Conservation (phyloP, 768 basidiomycete species). For the Collybia sordida region DNA sequence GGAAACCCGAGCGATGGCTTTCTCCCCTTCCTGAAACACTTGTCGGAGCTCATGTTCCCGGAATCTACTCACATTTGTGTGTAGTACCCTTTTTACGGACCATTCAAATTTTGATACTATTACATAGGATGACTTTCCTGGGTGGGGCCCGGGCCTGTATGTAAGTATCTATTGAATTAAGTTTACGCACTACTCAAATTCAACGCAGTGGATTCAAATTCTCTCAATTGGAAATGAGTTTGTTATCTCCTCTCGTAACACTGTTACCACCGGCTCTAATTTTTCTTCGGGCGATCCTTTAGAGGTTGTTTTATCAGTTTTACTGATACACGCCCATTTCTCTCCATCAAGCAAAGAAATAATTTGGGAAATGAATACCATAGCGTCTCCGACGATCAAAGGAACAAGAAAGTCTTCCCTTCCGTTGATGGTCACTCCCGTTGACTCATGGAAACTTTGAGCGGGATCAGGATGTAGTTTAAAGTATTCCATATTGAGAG, state of each 20-base stretch:
- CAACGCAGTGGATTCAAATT: slow-evolving; percentile 40
- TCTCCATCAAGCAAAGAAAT: slow-evolving; percentile 25
- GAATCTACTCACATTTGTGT: slow-evolving; percentile 23
- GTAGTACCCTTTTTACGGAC: background rate
- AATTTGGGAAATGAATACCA: slow-evolving; percentile 26
- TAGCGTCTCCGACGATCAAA: slow-evolving; percentile 21
- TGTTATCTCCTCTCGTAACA: slow-evolving; percentile 8
- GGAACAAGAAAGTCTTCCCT: slow-evolving; percentile 7
- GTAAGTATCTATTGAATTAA: slow-evolving; percentile 15
- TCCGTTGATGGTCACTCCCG: slow-evolving; percentile 7
- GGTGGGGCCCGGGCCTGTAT: slow-evolving; percentile 34
- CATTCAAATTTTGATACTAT: background rate
- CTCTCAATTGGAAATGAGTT: slow-evolving; percentile 43
- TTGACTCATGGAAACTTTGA: no score
- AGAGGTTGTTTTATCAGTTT: slow-evolving; percentile 29
- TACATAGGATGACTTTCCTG: slow-evolving; percentile 32
- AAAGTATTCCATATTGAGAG: no score
- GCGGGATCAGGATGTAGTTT: no score
- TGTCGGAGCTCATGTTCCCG: slow-evolving; percentile 18
- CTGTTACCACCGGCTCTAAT: background rate
- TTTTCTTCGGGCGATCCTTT: background rate
- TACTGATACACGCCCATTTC: slow-evolving; percentile 27
- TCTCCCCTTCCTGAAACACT: slow-evolving; percentile 24
- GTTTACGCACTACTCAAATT: background rate
- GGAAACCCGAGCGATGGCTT: slow-evolving; percentile 42